Percentiles rank a stretch among this genome's conserved stretches.
Conservation (phyloP, 139 green algal genomes). For the Eudorina sp. region DNA sequence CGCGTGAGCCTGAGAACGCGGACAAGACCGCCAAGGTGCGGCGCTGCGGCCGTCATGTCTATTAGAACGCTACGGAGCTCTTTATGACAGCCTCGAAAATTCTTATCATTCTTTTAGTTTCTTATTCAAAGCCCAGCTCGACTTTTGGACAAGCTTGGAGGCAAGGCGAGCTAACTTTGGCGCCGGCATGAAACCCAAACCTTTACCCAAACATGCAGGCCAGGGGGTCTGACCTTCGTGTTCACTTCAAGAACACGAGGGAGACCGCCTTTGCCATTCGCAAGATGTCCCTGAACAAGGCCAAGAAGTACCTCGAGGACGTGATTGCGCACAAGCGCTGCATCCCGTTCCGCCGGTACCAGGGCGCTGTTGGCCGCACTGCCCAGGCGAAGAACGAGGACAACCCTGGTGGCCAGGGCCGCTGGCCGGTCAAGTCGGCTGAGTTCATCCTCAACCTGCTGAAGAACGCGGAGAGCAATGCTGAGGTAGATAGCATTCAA, state of each 20-base stretch:
- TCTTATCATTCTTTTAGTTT: background rate
- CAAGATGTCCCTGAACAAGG: slow-evolving; percentile 89
- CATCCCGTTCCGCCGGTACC: slow-evolving; percentile 97
- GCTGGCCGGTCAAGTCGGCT: slow-evolving; percentile 97
- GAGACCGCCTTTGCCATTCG: slow-evolving; percentile 92
- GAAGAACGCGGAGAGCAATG: slow-evolving; percentile 99
- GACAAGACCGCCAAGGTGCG: slow-evolving; percentile 84
- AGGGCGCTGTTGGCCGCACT: slow-evolving; percentile 88
- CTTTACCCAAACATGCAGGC: slow-evolving; percentile 70
- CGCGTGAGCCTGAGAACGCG: slow-evolving; percentile 76
- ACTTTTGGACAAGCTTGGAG: no score
- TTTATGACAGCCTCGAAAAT: no score
- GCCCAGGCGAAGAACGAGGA: slow-evolving; percentile 88
- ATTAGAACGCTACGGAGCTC: no score
- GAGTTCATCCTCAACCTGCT: slow-evolving; percentile 97
- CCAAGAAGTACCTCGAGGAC: slow-evolving; percentile 97
- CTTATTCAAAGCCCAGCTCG: no score
- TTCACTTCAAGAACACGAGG: slow-evolving; percentile 99
- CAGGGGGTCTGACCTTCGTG: slow-evolving; percentile 90
- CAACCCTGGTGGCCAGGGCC: slow-evolving; percentile 89
- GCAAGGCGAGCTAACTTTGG: background rate
- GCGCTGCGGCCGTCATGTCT: slow-evolving; percentile 39
- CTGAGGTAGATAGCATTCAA: slow-evolving; percentile 80
- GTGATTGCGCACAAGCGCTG: slow-evolving; percentile 95
- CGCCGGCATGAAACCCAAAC: background rate